A percentile compares a stretch with the other conserved stretches of the same genome.
These are phyloP conservation scores for Penicillium alfredii DNA, from an alignment of 495 filamentous ascomycete species.

Conservation along the genomic window DNA sequence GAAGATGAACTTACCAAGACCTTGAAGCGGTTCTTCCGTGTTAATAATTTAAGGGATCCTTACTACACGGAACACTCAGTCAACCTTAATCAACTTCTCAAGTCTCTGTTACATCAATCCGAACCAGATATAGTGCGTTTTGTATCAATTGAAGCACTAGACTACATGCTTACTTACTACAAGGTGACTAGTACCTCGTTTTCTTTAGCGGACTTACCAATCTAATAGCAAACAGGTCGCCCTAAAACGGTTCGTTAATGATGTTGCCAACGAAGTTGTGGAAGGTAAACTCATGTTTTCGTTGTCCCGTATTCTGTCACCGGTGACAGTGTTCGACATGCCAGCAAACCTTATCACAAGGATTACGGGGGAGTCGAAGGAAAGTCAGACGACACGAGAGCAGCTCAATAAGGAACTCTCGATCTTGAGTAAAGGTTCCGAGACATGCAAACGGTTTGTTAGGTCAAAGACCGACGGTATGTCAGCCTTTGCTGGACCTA, in stretches of 20 bases:
- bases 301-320: constrained; percentile 20
- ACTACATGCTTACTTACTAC: constrained; percentile 30
- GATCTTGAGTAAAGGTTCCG: constrained; percentile 42
- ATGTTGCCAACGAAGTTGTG: constrained; percentile 50
- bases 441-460: no score
- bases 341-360: constrained; percentile 32
- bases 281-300: constrained; percentile 45
- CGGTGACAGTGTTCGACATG: constrained; percentile 33
- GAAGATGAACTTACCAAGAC: constrained; percentile 16
- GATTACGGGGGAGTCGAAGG: constrained; percentile 52
- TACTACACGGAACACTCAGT: constrained; percentile 1
- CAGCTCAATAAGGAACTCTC: constrained; percentile 46
- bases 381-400: constrained; percentile 40
- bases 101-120: constrained; percentile 6
- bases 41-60: constrained; percentile 4
- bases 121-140: constrained; percentile 21
- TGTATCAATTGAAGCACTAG: constrained; percentile 21
- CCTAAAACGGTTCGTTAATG: constrained; percentile 55
- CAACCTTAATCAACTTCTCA: constrained; percentile 12
- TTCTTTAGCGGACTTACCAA: background rate
- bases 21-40: constrained; percentile 15
- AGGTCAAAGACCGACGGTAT: no score
- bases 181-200: constrained; percentile 18
- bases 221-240: constrained; percentile 45
- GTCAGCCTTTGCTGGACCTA: background rate